Evolutionary conservation across 768 basidiomycete species (phyloP), one percentile per base, ranked within the genome.

Genomic region (Lepiota subincarnata): DNA sequence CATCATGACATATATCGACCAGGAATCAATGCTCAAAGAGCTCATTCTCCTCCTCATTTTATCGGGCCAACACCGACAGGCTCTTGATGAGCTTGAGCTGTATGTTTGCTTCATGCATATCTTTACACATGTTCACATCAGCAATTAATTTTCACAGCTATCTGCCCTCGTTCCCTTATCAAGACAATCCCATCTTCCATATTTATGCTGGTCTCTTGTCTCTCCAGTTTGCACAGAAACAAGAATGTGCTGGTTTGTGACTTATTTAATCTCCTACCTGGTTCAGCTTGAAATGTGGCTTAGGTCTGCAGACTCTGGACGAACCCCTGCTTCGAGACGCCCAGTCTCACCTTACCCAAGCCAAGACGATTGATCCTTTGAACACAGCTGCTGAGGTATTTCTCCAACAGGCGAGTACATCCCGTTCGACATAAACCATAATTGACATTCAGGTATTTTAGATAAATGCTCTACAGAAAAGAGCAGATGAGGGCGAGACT

Each of bases 31-130:
- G 38, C 72, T 97, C 8, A 81, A 82, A 60, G 92, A 95, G 63
- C 69, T 95, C 3, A 71, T 88, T 8, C 75, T 92, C 20, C 74
- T 81, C 28, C 73, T 93, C 18, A 81, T 93, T 52, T 59, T 78
- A 16, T 66, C 74, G 16, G 77, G 73, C 4, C 76, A 75, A 62
- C 75, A 87, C 60, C 75, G 76, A 52, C 82, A 86, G 49, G 94
- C 93, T 1, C 70, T 93, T 50, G 87, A 92, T 56, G 90, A 97
- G 64, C 71, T 96, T 11, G 90, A 94, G 64, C 76, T 94, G 91
- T 93, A 69, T 58, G 81, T 55, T 22, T n/a, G 11, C 19, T 13
- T 68, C 14, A 24, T 4, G 55, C 45, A 22, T n/a, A 19, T 31
- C 38, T 36, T 38, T 39, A 16, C 36, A 38, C 40, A 50, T 44